Evolutionary conservation across 495 filamentous ascomycete genomes (phyloP), one percentile per base, ranked within the genome.

Genomic region (Baudoinia panamericana): DNA sequence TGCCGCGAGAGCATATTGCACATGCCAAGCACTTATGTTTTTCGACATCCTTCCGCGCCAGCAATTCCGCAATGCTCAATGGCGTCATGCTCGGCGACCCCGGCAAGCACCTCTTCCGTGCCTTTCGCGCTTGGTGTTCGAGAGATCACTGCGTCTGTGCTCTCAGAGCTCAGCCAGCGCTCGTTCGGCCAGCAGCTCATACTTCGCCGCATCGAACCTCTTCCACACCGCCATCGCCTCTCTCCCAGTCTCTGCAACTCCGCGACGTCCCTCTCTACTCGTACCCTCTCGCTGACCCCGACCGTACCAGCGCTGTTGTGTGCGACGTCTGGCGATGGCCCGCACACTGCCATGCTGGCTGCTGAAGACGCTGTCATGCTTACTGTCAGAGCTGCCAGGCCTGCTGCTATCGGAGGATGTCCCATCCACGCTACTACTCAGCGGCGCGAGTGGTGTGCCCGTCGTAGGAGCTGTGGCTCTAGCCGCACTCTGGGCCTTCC

Each of bases 141-240:
- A n/a, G n/a, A n/a, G n/a, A n/a, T n/a, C n/a, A n/a, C n/a, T n/a
- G n/a, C n/a, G n/a, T n/a, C n/a, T n/a, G n/a, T 4, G 28, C 35
- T 7, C 43, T 50, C 41, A 51, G 8, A 51, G 26, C 39, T 51
- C 48, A 18, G 24, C 43, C 23, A 46, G 15, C 9, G 43, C 48
- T 27, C 13, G 12, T 23, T 41, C 48, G 18, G 39, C 48, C 30
- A 51, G 24, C 21, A 23, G 21, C 25, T 22, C 18, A 43, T 51
- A 51, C 43, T 26, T 51, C 33, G 21, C 30, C 27, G 21, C n/a
- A 2, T 43, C 39, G 30, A 51, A 51, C 21, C 48, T 28, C 38
- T 39, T 17, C 43, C 43, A n/a, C 27, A 5, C n/a, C 48, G n/a
- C n/a, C n/a, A n/a, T 43, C 46, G 9, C 42, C 43, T 18, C 48